These are phyloP conservation scores for Paracorniculantispora psalliotae DNA, from an alignment of 2,329 filamentous ascomycete genomes.

Conservation along the genomic window DNA sequence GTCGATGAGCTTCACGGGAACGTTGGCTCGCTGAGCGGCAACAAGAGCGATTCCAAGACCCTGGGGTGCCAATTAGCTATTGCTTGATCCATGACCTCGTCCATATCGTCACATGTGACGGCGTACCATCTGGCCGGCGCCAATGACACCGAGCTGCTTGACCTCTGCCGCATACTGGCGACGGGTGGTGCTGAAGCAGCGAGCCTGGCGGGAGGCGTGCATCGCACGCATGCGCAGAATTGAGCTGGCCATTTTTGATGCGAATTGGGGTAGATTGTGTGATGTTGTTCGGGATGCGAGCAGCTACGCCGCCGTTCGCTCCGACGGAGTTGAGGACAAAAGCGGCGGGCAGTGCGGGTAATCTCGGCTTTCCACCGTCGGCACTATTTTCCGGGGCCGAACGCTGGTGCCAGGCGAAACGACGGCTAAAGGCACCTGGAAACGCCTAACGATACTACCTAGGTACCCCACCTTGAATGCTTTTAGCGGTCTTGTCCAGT, in stretches of 20 bases:
- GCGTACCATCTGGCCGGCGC: constrained; percentile 88
- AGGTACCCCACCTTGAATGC: neutral
- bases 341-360: constrained; percentile 29
- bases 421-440: neutral
- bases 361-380: constrained; percentile 34
- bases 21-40: constrained; percentile 74
- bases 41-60: constrained; percentile 94
- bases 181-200: constrained; percentile 66
- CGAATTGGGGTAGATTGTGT: constrained; percentile 12
- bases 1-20: constrained; percentile 84
- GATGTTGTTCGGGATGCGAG: constrained; percentile 8
- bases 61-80: constrained; percentile 41
- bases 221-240: constrained; percentile 34
- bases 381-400: neutral
- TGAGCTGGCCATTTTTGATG: constrained; percentile 34
- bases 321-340: constrained; percentile 11
- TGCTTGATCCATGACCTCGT: constrained; percentile 13
- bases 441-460: neutral
- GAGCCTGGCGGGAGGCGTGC: constrained; percentile 34
- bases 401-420: neutral
- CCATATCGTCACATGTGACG: constrained; percentile 32
- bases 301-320: neutral
- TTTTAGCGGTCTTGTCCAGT: neutral
- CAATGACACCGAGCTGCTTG: constrained; percentile 84
- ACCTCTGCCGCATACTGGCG: constrained; percentile 63